Base-by-base conservation (phyloP, 176 grass and related monocot species). In the Luzula sylvatica region DNA sequence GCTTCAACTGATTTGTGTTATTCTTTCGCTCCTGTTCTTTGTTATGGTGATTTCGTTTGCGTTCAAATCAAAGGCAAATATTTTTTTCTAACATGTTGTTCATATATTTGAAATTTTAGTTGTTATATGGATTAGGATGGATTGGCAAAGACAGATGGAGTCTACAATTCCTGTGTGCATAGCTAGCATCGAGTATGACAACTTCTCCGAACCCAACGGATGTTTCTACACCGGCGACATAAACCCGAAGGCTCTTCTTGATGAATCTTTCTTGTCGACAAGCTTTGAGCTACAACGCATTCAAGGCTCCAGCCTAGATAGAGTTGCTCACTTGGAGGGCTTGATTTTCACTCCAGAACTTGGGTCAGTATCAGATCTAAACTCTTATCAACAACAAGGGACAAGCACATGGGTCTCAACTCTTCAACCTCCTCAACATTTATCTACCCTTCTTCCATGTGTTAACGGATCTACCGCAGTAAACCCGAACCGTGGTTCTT, bases 161-260 rank as follows among this genome's bases (percentile, higher is more conserved):
- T 17, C 47, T 16, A 64, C 40, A 5, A 65, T 65, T 39, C 58
- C 70, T 2, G 19, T 38, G 38, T 73, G 48, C 28, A 15, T 73
- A 20, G 63, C 58, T 17, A 65, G 39, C 48, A 55, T 44, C 40
- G 57, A 65, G 15, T 73, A 73, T 2, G 58, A 73, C 21, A 73
- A 73, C 52, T 65, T 73, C 15, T 55, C 57, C 1, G 70, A 73
- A 65, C 44, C 70, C 12, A 73, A 55, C 16, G 56, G 42, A 54
- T 63, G 46, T 26, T 73, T 46, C 23, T 49, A 64, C 26, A 15
- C 17, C 30, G 27, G 49, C 0, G 42, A 38, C 15, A 55, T 55
- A 39, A 62, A 49, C 8, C 40, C 26, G 3, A 58, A 74, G n/a
- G 9, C 46, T 18, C 50, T 57, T 15, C 58, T 73, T 8, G 57